Evolutionary conservation across 108 stramenopile genomes (phyloP).

Genomic region (Discostella pseudostelligera): DNA sequence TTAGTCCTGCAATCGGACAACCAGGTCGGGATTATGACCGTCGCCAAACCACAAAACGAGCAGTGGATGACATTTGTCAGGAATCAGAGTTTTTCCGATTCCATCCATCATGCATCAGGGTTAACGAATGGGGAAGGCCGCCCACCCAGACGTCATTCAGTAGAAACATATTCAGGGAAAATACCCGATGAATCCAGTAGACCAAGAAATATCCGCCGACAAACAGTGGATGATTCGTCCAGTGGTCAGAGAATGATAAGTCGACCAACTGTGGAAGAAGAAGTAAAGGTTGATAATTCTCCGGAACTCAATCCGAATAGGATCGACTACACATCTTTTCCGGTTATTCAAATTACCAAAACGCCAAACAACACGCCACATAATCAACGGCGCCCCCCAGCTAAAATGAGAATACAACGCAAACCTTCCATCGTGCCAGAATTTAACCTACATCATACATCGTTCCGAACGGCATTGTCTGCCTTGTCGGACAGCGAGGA

Average conservation of each 20-base stretch:
- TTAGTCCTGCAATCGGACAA: no score
- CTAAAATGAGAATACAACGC: background rate
- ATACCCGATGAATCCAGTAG: background rate
- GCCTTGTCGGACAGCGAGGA: constrained; percentile 1
- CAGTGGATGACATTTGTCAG: no score
- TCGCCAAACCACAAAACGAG: no score
- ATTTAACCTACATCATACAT: background rate
- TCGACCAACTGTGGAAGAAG: background rate
- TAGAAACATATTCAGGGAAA: background rate
- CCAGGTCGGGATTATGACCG: no score
- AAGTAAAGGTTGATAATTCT: background rate
- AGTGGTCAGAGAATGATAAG: background rate
- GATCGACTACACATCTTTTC: background rate
- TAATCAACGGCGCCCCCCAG: background rate
- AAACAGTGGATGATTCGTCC: background rate
- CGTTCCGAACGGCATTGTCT: background rate
- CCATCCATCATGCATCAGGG: background rate
- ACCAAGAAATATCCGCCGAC: background rate
- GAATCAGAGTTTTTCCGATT: no score
- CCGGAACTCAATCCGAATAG: constrained; percentile 6
- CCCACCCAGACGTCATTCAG: background rate
- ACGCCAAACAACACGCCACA: background rate
- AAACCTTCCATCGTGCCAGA: constrained; percentile 1
- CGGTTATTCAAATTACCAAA: background rate
- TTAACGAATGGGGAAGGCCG: background rate